These are phyloP conservation scores for Lippia alba DNA, from an alignment of 305 asterid species.

Conservation along the genomic window DNA sequence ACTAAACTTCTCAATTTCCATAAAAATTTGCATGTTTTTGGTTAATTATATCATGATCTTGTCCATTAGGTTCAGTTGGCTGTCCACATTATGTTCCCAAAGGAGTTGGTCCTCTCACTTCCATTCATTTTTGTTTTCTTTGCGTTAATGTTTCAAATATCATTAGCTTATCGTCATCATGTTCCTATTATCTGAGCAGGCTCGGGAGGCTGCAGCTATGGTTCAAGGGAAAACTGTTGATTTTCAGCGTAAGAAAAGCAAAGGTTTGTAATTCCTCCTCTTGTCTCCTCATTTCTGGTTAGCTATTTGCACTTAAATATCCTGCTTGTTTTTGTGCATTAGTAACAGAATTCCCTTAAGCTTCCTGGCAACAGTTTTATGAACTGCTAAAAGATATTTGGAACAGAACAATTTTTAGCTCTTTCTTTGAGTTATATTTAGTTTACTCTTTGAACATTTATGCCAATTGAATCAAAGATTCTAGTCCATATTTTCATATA, in stretches of 20 bases:
- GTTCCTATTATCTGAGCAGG: slow-evolving; percentile 57
- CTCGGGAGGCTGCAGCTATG: slow-evolving; percentile 91
- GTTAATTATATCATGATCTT: slow-evolving; percentile 22
- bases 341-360: slow-evolving; percentile 6
- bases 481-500: slow-evolving; percentile 12
- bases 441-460: slow-evolving; percentile 21
- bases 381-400: background rate
- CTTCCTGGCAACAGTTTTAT: slow-evolving; percentile 25
- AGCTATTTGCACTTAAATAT: slow-evolving; percentile 9
- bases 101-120: slow-evolving; percentile 16
- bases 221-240: slow-evolving; percentile 95
- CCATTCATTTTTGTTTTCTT: slow-evolving; percentile 3
- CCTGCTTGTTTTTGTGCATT: slow-evolving; percentile 13
- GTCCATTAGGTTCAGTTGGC: slow-evolving; percentile 7
- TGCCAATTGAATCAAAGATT: slow-evolving; percentile 20
- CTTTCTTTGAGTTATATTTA: slow-evolving; percentile 1
- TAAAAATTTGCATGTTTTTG: background rate
- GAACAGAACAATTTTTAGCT: background rate
- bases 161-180: slow-evolving; percentile 16
- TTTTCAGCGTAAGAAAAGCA: slow-evolving; percentile 93
- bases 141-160: slow-evolving; percentile 28
- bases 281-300: slow-evolving; percentile 18
- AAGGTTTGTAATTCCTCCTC: slow-evolving; percentile 57
- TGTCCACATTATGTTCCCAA: slow-evolving; percentile 16
- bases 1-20: no score